Base-by-base conservation (phyloP, 1,284 basidiomycete genomes). In the Pseudozyma pruni region DNA sequence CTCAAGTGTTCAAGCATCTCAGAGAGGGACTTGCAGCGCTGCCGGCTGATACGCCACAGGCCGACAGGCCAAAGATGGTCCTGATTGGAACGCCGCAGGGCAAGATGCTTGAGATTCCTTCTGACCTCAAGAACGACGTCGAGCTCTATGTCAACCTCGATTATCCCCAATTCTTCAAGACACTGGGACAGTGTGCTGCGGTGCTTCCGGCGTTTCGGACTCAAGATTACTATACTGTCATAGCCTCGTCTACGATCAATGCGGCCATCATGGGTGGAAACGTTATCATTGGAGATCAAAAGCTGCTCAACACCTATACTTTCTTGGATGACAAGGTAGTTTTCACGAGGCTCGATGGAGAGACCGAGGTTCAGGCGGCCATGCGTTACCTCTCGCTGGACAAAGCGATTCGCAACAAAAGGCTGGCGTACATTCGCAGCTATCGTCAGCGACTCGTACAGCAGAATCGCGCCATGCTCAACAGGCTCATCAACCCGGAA, bases 171-270 rank as follows among this genome's bases (percentile, higher is more conserved):
- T 51, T 41, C 40, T 51, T 42, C 49, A 34, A 20, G 32, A 51
- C 49, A 7, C 33, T 51, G 14, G 20, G 49, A 3, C 29, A 29
- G 40, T 34, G 32, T 2, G 40, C 39, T 29, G 49, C 27, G 4
- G 22, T 51, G 16, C 23, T 51, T 1, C 49, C 49, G 2, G 49
- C 49, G 3, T 51, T 51, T 17, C 39, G 31, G 9, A 4, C 14
- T 4, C 11, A 20, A 7, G 3, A 11, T 13, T 51, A 51, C 40
- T 51, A 42, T 23, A 27, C 13, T 22, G 31, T 34, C 10, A 51
- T 42, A 14, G 49, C 49, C 4, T 52, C 50, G 14, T 52, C 41
- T 8, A 44, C 49, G 20, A 37, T 51, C 49, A 51, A 51, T n/a
- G 49, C 49, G 3, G 49, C 49, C 10, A 51, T 51, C 22, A 51